A percentile compares a stretch with the other conserved stretches of the same genome.
These are phyloP conservation scores for Coprinellus micaceus DNA, from an alignment of 768 basidiomycete species.

Conservation along the genomic window DNA sequence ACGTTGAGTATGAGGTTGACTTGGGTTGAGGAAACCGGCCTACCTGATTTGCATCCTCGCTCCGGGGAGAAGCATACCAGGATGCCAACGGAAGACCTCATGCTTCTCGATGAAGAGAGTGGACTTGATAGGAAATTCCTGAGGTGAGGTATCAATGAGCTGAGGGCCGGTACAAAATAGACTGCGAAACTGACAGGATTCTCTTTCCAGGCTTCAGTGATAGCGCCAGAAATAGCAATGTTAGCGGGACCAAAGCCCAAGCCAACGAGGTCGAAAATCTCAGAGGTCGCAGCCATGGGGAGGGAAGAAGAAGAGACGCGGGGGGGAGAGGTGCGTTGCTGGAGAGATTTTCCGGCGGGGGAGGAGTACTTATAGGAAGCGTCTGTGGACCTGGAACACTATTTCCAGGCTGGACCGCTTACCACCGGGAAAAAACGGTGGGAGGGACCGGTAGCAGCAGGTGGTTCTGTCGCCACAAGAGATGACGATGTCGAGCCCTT, in stretches of 20 bases:
- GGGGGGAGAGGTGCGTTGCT: conserved; percentile 4
- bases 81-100: conserved; percentile 48
- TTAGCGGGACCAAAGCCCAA: conserved; percentile 54
- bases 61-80: conserved; percentile 51
- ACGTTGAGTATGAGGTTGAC: background rate
- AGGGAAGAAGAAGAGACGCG: background rate
- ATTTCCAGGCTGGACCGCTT: conserved; percentile 1
- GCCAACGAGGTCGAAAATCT: conserved; percentile 43
- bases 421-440: conserved; percentile 2
- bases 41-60: conserved; percentile 53
- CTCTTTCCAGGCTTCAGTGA: conserved; percentile 39
- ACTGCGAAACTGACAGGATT: conserved; percentile 7
- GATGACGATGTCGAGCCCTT: background rate
- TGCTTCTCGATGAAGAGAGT: conserved; percentile 49
- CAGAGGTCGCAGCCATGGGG: conserved; percentile 14
- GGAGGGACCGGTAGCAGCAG: background rate
- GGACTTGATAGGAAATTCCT: conserved; percentile 20
- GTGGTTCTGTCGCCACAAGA: background rate
- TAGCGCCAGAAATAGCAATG: conserved; percentile 46
- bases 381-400: background rate
- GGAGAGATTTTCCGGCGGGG: background rate
- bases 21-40: conserved; percentile 2
- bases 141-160: conserved; percentile 1
- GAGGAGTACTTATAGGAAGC: background rate
- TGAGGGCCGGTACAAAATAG: background rate